These are phyloP conservation scores for Wakefieldia striispora DNA, from an alignment of 768 basidiomycete genomes.

Conservation along the genomic window DNA sequence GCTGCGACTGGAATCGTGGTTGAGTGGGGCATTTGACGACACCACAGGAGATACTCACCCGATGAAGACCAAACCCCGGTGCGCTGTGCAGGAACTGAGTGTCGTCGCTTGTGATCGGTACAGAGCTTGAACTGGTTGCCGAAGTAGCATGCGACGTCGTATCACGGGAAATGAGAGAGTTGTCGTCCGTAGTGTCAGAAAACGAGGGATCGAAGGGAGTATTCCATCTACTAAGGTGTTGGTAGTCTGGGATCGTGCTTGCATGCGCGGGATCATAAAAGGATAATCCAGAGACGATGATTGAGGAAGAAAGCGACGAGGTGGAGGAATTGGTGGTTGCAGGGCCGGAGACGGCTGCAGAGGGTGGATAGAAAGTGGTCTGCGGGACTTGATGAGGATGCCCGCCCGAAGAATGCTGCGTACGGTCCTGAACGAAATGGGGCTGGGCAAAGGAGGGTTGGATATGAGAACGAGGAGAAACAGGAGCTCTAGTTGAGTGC, in stretches of 20 bases:
- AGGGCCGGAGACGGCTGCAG: background rate
- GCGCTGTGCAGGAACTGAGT: conserved; percentile 1
- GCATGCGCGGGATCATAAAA: conserved; percentile 51
- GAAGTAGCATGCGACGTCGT: background rate
- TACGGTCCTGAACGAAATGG: background rate
- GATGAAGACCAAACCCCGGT: background rate
- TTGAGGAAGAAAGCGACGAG: conserved; percentile 19
- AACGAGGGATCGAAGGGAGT: conserved; percentile 15
- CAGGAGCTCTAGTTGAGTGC: background rate
- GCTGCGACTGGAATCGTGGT: background rate
- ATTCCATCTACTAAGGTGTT: conserved; percentile 37
- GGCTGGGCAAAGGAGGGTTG: background rate
- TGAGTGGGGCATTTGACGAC: background rate
- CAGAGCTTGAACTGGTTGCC: background rate
- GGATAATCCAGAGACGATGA: conserved; percentile 55
- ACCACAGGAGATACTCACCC: background rate
- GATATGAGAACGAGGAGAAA: background rate
- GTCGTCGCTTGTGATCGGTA: background rate
- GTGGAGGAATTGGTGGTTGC: background rate
- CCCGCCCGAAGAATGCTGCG: background rate
- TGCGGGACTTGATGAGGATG: background rate
- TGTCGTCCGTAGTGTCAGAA: background rate
- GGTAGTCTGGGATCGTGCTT: conserved; percentile 38
- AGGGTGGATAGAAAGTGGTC: conserved; percentile 1
- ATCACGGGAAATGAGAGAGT: background rate